Percentiles rank a stretch among this genome's conserved stretches.
These are phyloP conservation scores for Mortierella claussenii DNA, from an alignment of 192 early-diverging fungal genomes.

Conservation along the genomic window DNA sequence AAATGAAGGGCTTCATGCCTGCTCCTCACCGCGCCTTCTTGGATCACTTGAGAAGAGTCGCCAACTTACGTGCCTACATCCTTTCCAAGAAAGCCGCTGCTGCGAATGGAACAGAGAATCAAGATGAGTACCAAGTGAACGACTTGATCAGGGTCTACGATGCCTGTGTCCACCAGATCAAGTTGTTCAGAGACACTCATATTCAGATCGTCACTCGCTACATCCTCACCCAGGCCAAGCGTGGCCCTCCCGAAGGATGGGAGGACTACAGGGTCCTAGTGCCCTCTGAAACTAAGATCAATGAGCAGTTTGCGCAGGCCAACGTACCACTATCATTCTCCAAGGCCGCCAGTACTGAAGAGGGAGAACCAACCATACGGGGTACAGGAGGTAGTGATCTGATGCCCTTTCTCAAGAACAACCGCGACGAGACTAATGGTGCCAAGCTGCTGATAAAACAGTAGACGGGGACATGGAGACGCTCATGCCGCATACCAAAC, in stretches of 20 bases:
- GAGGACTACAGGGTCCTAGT: slow-evolving; percentile 41
- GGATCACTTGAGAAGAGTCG: slow-evolving; percentile 68
- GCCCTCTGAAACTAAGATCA: not conserved
- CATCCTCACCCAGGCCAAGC: slow-evolving; percentile 83
- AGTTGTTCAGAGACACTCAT: slow-evolving; percentile 88
- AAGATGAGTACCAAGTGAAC: not conserved
- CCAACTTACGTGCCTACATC: slow-evolving; percentile 75
- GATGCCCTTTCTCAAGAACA: slow-evolving; percentile 82
- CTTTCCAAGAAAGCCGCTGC: slow-evolving; percentile 9
- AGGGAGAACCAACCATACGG: slow-evolving; percentile 50
- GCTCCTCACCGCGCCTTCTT: slow-evolving; percentile 86
- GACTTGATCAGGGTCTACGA: slow-evolving; percentile 73
- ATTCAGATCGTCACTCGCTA: slow-evolving; percentile 95
- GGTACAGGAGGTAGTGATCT: slow-evolving; percentile 89
- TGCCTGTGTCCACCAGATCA: slow-evolving; percentile 78
- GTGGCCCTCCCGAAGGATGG: slow-evolving; percentile 53
- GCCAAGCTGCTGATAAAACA: slow-evolving; percentile 14
- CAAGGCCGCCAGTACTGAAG: not conserved
- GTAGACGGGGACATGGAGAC: no score
- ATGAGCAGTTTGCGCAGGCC: not conserved
- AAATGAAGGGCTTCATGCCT: slow-evolving; percentile 93
- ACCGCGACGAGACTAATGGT: slow-evolving; percentile 32
- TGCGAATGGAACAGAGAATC: not conserved
- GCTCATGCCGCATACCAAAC: no score
- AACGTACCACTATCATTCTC: no score